Percentiles rank a stretch among this genome's conserved stretches.
phyloP scores from a whole-genome alignment of 331 rosid species.

The Saraca asoca region DNA sequence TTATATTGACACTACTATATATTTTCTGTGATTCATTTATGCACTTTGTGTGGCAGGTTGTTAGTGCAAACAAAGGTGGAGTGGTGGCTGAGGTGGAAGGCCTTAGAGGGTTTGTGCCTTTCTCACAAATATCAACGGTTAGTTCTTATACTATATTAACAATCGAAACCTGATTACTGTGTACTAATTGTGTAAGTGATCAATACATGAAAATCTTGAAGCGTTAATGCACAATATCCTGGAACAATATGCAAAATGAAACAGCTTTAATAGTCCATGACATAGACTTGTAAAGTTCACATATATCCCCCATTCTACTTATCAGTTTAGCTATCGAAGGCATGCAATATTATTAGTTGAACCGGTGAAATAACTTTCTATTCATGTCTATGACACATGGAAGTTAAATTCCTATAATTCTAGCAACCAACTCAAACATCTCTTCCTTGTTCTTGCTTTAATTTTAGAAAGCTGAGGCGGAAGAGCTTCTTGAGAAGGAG shows the following conservation, averaged over 20 bases:
- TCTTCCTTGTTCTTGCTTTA: slow-evolving; percentile 23
- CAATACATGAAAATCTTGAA: neutral
- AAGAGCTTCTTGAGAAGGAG: slow-evolving; percentile 78
- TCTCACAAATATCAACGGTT: slow-evolving; percentile 80
- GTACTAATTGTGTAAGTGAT: slow-evolving; percentile 10
- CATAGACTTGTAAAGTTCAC: slow-evolving; percentile 19
- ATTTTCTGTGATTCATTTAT: neutral
- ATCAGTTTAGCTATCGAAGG: slow-evolving; percentile 8
- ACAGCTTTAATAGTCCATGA: slow-evolving; percentile 2
- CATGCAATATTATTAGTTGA: slow-evolving; percentile 13
- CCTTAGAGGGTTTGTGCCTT: slow-evolving; percentile 84
- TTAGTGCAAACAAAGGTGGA: slow-evolving; percentile 82
- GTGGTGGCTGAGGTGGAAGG: slow-evolving; percentile 83
- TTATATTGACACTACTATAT: slow-evolving; percentile 8
- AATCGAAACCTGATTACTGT: slow-evolving; percentile 18
- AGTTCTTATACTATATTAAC: slow-evolving; percentile 35
- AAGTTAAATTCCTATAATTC: slow-evolving; percentile 7
- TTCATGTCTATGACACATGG: neutral
- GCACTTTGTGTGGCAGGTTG: slow-evolving; percentile 52
- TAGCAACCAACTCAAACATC: slow-evolving; percentile 20
- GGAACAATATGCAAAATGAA: slow-evolving; percentile 19
- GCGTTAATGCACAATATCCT: neutral
- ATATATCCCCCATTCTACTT: neutral
- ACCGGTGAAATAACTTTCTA: slow-evolving; percentile 12
- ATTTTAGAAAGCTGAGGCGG: slow-evolving; percentile 69